Base-by-base conservation (phyloP, 805 yeast genomes). In the Ogataea pini region DNA sequence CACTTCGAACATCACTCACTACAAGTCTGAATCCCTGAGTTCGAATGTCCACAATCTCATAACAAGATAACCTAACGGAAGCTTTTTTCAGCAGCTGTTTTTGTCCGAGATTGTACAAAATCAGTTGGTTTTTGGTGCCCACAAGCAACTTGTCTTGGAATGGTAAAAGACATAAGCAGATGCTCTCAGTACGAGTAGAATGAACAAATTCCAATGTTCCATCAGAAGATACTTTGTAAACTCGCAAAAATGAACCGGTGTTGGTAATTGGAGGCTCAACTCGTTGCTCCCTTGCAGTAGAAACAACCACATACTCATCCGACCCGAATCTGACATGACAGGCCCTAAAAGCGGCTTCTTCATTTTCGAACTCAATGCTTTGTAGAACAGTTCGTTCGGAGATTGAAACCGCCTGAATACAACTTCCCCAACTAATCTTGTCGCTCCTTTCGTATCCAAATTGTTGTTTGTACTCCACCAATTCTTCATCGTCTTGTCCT, bases 41-140 rank as follows among this genome's bases (percentile, higher is more conserved):
- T 24, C 69, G 67, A 2, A 92, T 32, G n/a, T 75, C 72, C 12
- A 78, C 78, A 14, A 89, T 81, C 39, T 72, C 72, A 3, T 73
- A 70, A 1, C 77, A 71, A 1, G 68, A 65, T 7, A 86, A 55
- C 3, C 58, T 63, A 1, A 77, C 62, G 6, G 82, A 77, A 0
- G 85, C 71, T 62, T 87, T 89, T 48, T 85, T 76, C 48, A 94
- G 70, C 32, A 92, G 70, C 60, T 91, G 97, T 54, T 85, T 86
- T 57, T 75, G 73, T 1, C 99, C 99, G 24, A 89, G 53, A 22
- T 83, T 91, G 61, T 77, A 90, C 7, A 87, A 55, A 29, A 86
- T 68, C 41, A 92, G 56, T 42, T 67, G 64, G 37, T 75, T 71
- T 0, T 74, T 76, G 42, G 79, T 56, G 0, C 88, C 91, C 1